Conservation (phyloP, 2,329 filamentous ascomycete species). For the Sclerotinia borealis region DNA sequence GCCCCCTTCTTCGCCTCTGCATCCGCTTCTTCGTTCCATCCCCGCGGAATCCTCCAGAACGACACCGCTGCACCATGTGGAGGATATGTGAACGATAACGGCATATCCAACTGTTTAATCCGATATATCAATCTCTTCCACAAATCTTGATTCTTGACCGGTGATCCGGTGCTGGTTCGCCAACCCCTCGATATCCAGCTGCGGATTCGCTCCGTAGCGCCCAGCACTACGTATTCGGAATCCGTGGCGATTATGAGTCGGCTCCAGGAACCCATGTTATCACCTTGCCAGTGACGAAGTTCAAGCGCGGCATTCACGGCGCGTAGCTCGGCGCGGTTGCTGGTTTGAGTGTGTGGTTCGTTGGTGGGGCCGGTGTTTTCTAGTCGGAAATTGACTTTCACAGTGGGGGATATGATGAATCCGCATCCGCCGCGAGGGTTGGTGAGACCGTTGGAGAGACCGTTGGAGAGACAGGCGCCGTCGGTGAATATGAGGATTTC, state of each 20-base stretch:
- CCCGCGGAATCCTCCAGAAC: not conserved
- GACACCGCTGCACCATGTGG: not conserved
- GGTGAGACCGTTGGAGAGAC: not conserved
- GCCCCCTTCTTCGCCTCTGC: not conserved
- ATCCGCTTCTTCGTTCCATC: not conserved
- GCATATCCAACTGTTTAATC: not conserved
- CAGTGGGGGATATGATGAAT: not conserved
- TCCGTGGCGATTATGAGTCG: constrained; percentile 47
- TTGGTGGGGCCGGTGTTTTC: constrained; percentile 12
- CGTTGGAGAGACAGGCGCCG: not conserved
- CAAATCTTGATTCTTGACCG: constrained; percentile 38
- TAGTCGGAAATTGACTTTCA: constrained; percentile 2
- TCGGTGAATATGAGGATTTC: not conserved
- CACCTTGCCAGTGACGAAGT: constrained; percentile 18
- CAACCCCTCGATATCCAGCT: constrained; percentile 42
- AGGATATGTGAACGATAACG: not conserved
- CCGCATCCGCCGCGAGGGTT: not conserved
- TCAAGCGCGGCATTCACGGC: constrained; percentile 45
- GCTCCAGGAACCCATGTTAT: constrained; percentile 34
- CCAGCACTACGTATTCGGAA: constrained; percentile 43
- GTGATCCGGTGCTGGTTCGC: constrained; percentile 32
- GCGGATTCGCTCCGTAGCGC: constrained; percentile 39
- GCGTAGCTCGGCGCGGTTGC: constrained; percentile 49
- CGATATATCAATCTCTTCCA: not conserved
- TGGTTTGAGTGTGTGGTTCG: constrained; percentile 35